phyloP scores from a whole-genome alignment of 352 stramenopile species.

The Blastocystis sp. region DNA sequence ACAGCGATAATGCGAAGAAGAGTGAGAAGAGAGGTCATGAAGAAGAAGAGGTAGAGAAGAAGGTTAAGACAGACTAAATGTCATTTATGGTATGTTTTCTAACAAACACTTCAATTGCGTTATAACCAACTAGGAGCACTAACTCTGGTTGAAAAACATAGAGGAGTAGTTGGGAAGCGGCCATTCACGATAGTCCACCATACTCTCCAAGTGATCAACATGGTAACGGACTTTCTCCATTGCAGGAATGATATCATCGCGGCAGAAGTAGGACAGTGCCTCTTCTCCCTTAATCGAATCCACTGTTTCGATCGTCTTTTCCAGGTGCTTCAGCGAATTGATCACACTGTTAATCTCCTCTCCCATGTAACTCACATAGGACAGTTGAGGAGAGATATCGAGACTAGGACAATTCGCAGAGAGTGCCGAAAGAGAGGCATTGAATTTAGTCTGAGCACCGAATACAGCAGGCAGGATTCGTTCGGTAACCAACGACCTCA shows the following conservation, averaged over 20 bases:
- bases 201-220: conserved; percentile 62
- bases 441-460: conserved; percentile 64
- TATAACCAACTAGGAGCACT: background rate
- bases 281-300: background rate
- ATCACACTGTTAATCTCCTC: conserved; percentile 62
- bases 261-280: conserved; percentile 57
- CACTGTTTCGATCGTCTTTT: conserved; percentile 24
- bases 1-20: conserved; percentile 17
- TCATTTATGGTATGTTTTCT: background rate
- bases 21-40: conserved; percentile 2
- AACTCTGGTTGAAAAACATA: conserved; percentile 64
- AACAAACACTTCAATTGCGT: background rate
- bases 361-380: conserved; percentile 51
- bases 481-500: conserved; percentile 77
- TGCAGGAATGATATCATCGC: conserved; percentile 62
- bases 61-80: background rate
- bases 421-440: conserved; percentile 42
- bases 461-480: conserved; percentile 66
- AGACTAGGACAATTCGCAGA: background rate
- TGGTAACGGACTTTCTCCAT: conserved; percentile 62
- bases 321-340: background rate
- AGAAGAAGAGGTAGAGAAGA: background rate
- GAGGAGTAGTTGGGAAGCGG: conserved; percentile 64
- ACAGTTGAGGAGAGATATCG: conserved; percentile 33
- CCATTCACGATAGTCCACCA: conserved; percentile 61